phyloP scores from a whole-genome alignment of 345 rosid species.

The Capsella bursapastoris region DNA sequence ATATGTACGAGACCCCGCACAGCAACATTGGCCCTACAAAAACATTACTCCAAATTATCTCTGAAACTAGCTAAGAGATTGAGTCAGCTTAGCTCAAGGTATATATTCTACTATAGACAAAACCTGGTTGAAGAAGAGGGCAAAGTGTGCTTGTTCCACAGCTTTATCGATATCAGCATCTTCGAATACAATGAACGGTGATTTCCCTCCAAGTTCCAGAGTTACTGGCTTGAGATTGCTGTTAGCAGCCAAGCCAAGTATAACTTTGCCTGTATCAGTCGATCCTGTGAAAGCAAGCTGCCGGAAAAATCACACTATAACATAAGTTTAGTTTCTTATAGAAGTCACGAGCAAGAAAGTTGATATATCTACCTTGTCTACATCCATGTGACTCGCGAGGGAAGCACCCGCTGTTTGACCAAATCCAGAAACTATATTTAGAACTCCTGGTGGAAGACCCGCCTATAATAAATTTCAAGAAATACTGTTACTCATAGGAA shows the following conservation, averaged over 20 bases:
- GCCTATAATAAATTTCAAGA: constrained; percentile 55
- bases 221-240: constrained; percentile 98
- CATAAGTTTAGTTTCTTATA: background rate
- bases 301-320: constrained; percentile 10
- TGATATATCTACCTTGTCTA: constrained; percentile 73
- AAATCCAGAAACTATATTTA: constrained; percentile 81
- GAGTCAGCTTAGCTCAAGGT: background rate
- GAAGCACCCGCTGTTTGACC: constrained; percentile 92
- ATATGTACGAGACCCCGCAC: constrained; percentile 93
- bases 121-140: constrained; percentile 96
- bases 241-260: constrained; percentile 79
- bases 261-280: constrained; percentile 70
- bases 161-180: constrained; percentile 90
- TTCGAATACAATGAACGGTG: constrained; percentile 87
- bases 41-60: constrained; percentile 10
- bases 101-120: constrained; percentile 2
- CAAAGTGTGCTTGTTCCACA: constrained; percentile 92
- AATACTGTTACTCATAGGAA: constrained; percentile 17
- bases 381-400: constrained; percentile 89
- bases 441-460: constrained; percentile 91
- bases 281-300: constrained; percentile 98
- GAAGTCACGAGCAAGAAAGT: background rate
- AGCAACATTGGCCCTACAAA: constrained; percentile 93
- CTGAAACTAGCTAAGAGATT: background rate
- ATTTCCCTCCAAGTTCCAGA: constrained; percentile 95